Percentiles rank a stretch among this genome's conserved stretches.
These are phyloP conservation scores for Acmispon strigosus DNA, from an alignment of 306 rosid genomes.

Conservation along the genomic window DNA sequence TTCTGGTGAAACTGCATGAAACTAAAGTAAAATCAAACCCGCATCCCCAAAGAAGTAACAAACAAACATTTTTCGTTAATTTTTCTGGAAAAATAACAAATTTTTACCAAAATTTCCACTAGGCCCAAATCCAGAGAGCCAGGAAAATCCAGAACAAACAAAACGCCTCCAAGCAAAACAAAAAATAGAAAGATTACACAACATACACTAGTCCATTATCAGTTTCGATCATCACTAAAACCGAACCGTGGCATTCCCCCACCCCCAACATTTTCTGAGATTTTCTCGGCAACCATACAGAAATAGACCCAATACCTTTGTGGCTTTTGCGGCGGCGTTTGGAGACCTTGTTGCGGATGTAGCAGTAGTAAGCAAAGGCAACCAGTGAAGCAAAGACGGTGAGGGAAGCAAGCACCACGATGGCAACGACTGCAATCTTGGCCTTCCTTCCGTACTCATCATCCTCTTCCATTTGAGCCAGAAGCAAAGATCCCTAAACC, in stretches of 20 bases:
- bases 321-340: slow-evolving; percentile 44
- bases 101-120: background rate
- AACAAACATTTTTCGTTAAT: background rate
- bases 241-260: background rate
- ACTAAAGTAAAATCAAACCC: background rate
- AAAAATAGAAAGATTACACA: background rate
- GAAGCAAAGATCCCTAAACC: background rate
- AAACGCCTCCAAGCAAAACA: background rate
- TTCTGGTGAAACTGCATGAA: background rate
- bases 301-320: slow-evolving; percentile 30
- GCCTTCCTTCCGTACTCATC: slow-evolving; percentile 54
- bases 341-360: slow-evolving; percentile 68
- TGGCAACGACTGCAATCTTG: slow-evolving; percentile 40
- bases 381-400: slow-evolving; percentile 64
- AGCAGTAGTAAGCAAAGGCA: slow-evolving; percentile 83
- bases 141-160: background rate
- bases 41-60: background rate
- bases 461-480: slow-evolving; percentile 54
- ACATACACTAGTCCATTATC: background rate
- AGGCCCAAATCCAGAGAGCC: background rate
- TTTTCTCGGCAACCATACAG: slow-evolving; percentile 4
- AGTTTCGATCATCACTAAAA: background rate
- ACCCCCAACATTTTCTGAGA: background rate
- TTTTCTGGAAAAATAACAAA: background rate
- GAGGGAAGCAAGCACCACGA: slow-evolving; percentile 63